Evolutionary conservation across 2,329 filamentous ascomycete species (phyloP).

Genomic region (Cladosporium sp.): DNA sequence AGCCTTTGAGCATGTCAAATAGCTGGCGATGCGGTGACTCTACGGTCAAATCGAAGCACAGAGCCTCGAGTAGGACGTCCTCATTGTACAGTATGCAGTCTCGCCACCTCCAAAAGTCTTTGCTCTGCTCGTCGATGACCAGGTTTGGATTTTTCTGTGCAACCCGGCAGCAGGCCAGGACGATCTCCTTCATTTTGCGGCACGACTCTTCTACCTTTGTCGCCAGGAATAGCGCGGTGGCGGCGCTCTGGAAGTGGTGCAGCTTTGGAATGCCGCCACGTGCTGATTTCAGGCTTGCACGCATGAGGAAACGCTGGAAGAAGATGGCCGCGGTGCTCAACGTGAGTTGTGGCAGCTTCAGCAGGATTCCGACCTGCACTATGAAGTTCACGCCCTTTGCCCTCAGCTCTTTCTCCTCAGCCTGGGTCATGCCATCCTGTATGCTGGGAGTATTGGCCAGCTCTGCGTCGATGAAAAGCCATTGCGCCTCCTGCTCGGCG

Average conservation of each 20-base stretch:
- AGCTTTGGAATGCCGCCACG: conserved; percentile 66
- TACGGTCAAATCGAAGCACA: conserved; percentile 92
- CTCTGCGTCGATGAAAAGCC: conserved; percentile 86
- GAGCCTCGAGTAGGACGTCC: conserved; percentile 83
- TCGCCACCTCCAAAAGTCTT: conserved; percentile 97
- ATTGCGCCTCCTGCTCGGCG: conserved; percentile 66
- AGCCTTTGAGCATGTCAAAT: conserved; percentile 74
- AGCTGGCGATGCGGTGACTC: conserved; percentile 85
- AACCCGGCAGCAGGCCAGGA: conserved; percentile 89
- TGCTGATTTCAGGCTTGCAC: conserved; percentile 74
- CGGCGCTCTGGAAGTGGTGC: conserved; percentile 85
- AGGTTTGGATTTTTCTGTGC: conserved; percentile 92
- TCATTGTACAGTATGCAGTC: conserved; percentile 92
- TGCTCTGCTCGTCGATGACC: conserved; percentile 91
- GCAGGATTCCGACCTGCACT: conserved; percentile 85
- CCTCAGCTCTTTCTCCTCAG: conserved; percentile 76
- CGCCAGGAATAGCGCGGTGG: conserved; percentile 86
- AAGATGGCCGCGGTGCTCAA: conserved; percentile 90
- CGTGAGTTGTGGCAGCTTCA: conserved; percentile 89
- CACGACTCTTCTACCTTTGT: conserved; percentile 98
- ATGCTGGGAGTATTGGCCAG: conserved; percentile 80
- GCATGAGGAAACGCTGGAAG: conserved; percentile 96
- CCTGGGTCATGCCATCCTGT: conserved; percentile 72
- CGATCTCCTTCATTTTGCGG: conserved; percentile 90
- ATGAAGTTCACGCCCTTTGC: conserved; percentile 97